Conservation (phyloP, 2,329 filamentous ascomycete genomes). For the Penicillium sclerotiorum region DNA sequence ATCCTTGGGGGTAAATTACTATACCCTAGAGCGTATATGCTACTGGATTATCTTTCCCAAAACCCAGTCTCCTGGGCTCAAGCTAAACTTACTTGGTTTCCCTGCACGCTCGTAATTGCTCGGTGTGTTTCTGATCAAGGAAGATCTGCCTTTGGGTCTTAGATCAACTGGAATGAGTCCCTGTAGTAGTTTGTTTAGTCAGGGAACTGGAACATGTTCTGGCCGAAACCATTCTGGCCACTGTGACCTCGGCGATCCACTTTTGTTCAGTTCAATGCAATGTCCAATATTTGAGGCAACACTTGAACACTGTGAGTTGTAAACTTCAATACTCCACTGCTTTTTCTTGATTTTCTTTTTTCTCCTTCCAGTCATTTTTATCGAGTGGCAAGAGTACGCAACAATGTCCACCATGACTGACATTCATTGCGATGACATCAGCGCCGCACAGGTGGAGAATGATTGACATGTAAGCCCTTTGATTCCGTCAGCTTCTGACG, state of each 20-base stretch:
- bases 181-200: too few relatives aligned
- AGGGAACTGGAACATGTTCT: background rate
- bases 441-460: background rate
- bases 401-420: background rate
- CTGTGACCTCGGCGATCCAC: slow-evolving; percentile 15
- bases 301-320: background rate
- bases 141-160: too few relatives aligned
- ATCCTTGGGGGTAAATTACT: background rate
- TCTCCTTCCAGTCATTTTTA: too few relatives aligned
- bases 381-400: background rate
- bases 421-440: background rate
- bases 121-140: too few relatives aligned
- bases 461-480: background rate
- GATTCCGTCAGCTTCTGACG: background rate
- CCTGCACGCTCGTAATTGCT: too few relatives aligned
- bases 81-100: too few relatives aligned
- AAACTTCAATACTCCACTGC: too few relatives aligned
- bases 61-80: background rate
- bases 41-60: slow-evolving; percentile 3
- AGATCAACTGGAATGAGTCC: too few relatives aligned
- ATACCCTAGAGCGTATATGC: background rate
- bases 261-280: slow-evolving; percentile 10
- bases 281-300: slow-evolving; percentile 7
- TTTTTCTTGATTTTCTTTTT: background rate
- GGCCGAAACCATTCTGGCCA: background rate